Evolutionary conservation across 2,329 filamentous ascomycete species (phyloP).

Genomic region (Anthostomella pinea): DNA sequence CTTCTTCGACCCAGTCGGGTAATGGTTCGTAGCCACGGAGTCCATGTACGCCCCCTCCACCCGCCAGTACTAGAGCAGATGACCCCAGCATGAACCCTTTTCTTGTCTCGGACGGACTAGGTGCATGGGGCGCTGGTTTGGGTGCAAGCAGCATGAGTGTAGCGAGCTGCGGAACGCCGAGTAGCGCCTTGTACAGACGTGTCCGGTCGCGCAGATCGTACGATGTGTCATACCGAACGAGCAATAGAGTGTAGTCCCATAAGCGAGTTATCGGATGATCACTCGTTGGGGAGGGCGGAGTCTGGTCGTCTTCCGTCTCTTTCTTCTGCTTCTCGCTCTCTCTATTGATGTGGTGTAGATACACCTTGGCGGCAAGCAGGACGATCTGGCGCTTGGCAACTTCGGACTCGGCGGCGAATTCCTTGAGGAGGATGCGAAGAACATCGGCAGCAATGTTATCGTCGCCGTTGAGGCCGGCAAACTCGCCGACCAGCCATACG

Average conservation of each 20-base stretch:
- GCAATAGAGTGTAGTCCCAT: slow-evolving; percentile 80
- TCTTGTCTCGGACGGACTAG: slow-evolving; percentile 81
- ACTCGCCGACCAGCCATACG: slow-evolving; percentile 96
- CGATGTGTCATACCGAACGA: slow-evolving; percentile 89
- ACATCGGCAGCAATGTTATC: slow-evolving; percentile 94
- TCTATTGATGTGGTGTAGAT: slow-evolving; percentile 79
- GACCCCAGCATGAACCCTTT: slow-evolving; percentile 79
- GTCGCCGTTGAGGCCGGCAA: slow-evolving; percentile 73
- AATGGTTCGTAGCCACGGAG: slow-evolving; percentile 75
- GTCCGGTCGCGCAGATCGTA: slow-evolving; percentile 93
- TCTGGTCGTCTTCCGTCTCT: slow-evolving; percentile 29
- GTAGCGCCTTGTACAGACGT: slow-evolving; percentile 80
- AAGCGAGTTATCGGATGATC: slow-evolving; percentile 71
- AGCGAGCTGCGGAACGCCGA: slow-evolving; percentile 81
- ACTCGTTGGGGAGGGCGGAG: slow-evolving; percentile 37
- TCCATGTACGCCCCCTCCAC: slow-evolving; percentile 69
- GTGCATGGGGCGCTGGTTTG: slow-evolving; percentile 88
- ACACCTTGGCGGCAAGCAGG: slow-evolving; percentile 92
- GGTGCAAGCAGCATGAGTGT: slow-evolving; percentile 87
- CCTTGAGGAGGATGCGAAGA: slow-evolving; percentile 79
- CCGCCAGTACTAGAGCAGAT: slow-evolving; percentile 78
- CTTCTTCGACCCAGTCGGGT: slow-evolving; percentile 80
- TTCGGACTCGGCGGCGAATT: slow-evolving; percentile 80
- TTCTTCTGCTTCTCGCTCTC: slow-evolving; percentile 42
- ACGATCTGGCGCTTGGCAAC: slow-evolving; percentile 88